Evolutionary conservation across 495 filamentous ascomycete species (phyloP).

Genomic region (Penicillium subrubescens): DNA sequence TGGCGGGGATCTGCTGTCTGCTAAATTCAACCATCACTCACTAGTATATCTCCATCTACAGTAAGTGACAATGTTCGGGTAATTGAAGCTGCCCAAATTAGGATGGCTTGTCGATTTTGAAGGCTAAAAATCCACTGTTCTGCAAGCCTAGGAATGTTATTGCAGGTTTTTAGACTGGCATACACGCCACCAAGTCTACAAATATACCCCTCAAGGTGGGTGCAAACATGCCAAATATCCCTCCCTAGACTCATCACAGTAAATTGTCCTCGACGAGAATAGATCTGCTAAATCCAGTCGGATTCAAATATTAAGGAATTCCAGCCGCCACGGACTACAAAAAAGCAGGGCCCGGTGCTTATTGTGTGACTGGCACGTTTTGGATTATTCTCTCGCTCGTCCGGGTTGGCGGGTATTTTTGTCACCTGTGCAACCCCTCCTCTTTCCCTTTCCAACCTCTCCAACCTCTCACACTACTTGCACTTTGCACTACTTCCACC

Average conservation of each 20-base stretch:
- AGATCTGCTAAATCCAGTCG: background rate
- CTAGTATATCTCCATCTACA: too few species aligned
- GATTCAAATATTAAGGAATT: background rate
- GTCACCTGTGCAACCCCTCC: constrained; percentile 1
- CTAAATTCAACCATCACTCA: too few species aligned
- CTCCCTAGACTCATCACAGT: background rate
- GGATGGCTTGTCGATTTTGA: too few species aligned
- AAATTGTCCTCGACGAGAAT: too few species aligned
- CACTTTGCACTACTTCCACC: background rate
- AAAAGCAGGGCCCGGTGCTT: constrained; percentile 8
- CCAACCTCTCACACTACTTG: background rate
- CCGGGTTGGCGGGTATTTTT: constrained; percentile 14
- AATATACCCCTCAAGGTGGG: background rate
- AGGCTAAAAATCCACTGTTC: too few species aligned
- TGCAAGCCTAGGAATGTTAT: too few species aligned
- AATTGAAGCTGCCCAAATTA: too few species aligned
- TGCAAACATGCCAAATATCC: background rate
- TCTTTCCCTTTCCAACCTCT: background rate
- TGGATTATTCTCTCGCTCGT: background rate
- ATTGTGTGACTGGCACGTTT: constrained; percentile 12
- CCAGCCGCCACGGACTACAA: background rate
- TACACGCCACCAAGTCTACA: background rate
- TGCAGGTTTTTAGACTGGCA: background rate
- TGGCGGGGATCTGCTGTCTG: too few species aligned
- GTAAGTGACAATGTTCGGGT: too few species aligned